These are phyloP conservation scores for Termitomyces sp. DNA, from an alignment of 768 basidiomycete species.

Conservation along the genomic window DNA sequence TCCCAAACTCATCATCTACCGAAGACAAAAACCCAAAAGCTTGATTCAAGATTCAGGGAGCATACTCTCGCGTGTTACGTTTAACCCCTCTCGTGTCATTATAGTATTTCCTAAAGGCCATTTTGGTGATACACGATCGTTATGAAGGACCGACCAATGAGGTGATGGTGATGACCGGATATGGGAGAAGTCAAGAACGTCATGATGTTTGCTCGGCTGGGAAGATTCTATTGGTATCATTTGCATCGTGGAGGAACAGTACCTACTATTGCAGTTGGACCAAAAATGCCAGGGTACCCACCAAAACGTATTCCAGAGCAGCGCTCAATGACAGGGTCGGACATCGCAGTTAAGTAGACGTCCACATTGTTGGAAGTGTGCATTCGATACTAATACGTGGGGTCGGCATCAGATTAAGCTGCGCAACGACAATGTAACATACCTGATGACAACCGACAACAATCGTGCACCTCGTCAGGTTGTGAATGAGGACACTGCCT, in stretches of 20 bases:
- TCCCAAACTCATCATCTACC: neutral
- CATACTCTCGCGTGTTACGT: constrained; percentile 1
- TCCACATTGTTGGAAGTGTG: constrained; percentile 65
- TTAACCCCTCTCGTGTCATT: neutral
- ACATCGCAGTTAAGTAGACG: constrained; percentile 62
- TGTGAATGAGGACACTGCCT: constrained; percentile 73
- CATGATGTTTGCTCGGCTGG: constrained; percentile 35
- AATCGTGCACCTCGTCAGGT: constrained; percentile 59
- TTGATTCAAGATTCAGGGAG: constrained; percentile 3
- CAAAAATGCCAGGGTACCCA: constrained; percentile 46
- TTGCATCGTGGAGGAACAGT: neutral
- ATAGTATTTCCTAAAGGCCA: constrained; percentile 8
- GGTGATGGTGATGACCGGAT: constrained; percentile 74
- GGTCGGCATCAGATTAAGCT: neutral
- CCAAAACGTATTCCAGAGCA: constrained; percentile 63
- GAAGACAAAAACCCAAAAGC: neutral
- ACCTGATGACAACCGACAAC: constrained; percentile 83
- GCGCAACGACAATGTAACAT: constrained; percentile 2
- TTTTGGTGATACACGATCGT: constrained; percentile 6
- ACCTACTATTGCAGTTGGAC: constrained; percentile 16
- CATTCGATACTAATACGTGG: constrained; percentile 73
- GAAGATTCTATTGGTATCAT: neutral
- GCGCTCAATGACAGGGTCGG: constrained; percentile 80
- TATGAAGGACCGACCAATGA: constrained; percentile 53
- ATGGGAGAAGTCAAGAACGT: constrained; percentile 84